Evolutionary conservation across 2,329 filamentous ascomycete genomes (phyloP), one percentile per base, ranked within the genome.

Genomic region (Trichoderma semiorbis): DNA sequence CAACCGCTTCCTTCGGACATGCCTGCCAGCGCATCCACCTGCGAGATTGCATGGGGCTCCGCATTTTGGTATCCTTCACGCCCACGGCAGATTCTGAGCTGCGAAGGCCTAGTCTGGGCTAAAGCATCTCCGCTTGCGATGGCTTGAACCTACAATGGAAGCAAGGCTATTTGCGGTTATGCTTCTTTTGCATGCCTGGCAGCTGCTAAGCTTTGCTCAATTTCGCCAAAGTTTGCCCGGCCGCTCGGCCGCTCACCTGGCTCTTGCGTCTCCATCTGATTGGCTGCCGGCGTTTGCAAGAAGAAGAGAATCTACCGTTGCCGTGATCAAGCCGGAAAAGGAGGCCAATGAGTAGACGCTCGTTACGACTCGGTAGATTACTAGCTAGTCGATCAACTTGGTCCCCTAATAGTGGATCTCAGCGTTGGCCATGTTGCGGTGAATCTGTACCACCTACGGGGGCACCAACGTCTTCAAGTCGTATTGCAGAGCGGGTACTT

Each of bases 1-100:
- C 66, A 50, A 36, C 66, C 66, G 57, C 66, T 69, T 50, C 12
- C 28, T 62, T 61, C 57, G 66, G 57, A 43, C 24, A 61, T 34
- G 66, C 57, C 34, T 69, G 66, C 66, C 66, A 69, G 66, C 66
- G 57, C 66, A 69, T 69, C 66, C 66, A 69, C 66, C 66, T 50
- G 57, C 36, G 66, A 69, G 57, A 69, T 69, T 69, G 39, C 66
- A 69, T 53, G 66, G 57, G 66, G 57, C 66, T 69, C 66, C 66
- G 66, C 66, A 69, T 36, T 69, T 62, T 69, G 36, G 39, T 61
- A 34, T 69, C 28, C 55, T 69, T 50, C 53, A 60, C 26, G 53
- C 66, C 43, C 34, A 58, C 50, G 64, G 64, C 57, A 58, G 32
- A 58, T 67, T 43, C 28, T 43, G 24, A 58, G 64, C 64, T 67